Conservation (phyloP, 768 basidiomycete species). For the Suillus paluster region DNA sequence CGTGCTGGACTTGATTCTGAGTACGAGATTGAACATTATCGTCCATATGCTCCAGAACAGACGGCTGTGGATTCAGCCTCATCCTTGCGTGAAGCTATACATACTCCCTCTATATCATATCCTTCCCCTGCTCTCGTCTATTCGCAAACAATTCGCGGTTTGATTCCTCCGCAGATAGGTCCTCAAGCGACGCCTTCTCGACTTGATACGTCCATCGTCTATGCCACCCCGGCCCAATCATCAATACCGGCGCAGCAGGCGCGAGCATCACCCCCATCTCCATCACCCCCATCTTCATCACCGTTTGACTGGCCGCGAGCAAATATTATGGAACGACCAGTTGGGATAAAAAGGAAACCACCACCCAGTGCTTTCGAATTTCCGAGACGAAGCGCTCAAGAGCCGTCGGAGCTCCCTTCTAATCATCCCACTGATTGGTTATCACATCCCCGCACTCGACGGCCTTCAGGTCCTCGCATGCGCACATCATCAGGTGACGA, state of each 20-base stretch:
- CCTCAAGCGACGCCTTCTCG: conserved; percentile 13
- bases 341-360: conserved; percentile 16
- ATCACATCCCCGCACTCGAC: conserved; percentile 29
- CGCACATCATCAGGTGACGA: conserved; percentile 25
- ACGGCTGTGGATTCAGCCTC: conserved; percentile 18
- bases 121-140: conserved; percentile 20
- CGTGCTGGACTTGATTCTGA: conserved; percentile 45
- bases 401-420: conserved; percentile 13
- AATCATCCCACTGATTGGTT: conserved; percentile 4
- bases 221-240: conserved; percentile 35
- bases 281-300: conserved; percentile 38
- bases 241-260: conserved; percentile 18
- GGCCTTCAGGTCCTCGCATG: conserved; percentile 38
- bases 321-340: conserved; percentile 38
- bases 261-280: conserved; percentile 26
- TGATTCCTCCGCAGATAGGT: conserved; percentile 16
- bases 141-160: conserved; percentile 13
- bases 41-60: conserved; percentile 28
- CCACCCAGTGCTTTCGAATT: conserved; percentile 28
- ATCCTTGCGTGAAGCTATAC: conserved; percentile 30
- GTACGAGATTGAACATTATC: conserved; percentile 54
- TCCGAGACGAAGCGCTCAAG: conserved; percentile 13
- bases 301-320: conserved; percentile 61
- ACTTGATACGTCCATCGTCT: conserved; percentile 33
- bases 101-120: conserved; percentile 22